Conservation (phyloP, 1,139 yeast genomes). For the Diutina siamensis region DNA sequence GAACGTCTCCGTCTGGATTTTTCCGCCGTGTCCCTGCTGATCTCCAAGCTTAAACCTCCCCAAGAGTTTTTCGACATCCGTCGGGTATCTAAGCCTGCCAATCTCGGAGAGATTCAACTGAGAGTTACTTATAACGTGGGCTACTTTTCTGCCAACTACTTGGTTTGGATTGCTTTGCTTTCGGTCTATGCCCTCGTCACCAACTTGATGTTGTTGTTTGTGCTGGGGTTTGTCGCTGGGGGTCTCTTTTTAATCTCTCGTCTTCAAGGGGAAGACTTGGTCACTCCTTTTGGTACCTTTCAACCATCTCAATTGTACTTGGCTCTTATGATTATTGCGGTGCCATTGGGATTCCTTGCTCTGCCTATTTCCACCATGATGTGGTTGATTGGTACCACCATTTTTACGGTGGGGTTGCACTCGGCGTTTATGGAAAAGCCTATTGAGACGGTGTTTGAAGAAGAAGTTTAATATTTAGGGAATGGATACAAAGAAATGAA, state of each 20-base stretch:
- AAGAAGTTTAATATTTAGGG: conserved; percentile 49
- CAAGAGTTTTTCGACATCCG: conserved; percentile 90
- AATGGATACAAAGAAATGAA: too few species aligned
- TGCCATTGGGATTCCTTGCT: conserved; percentile 88
- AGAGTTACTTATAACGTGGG: conserved; percentile 79
- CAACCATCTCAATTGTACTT: conserved; percentile 84
- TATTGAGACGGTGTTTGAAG: conserved; percentile 93
- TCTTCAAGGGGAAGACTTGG: conserved; percentile 73
- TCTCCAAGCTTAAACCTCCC: conserved; percentile 73
- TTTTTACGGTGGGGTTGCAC: conserved; percentile 78
- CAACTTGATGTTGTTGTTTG: conserved; percentile 74
- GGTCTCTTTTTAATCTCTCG: conserved; percentile 73
- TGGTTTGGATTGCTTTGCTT: conserved; percentile 1
- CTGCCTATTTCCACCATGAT: conserved; percentile 87
- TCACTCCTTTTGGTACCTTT: conserved; percentile 53
- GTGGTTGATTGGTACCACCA: conserved; percentile 96
- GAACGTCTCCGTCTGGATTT: conserved; percentile 37
- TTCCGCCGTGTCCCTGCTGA: conserved; percentile 37
- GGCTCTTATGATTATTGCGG: conserved; percentile 61
- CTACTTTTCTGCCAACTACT: conserved; percentile 78
- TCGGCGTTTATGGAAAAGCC: conserved; percentile 96
- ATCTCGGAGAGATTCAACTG: conserved; percentile 81
- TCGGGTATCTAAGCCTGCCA: conserved; percentile 80
- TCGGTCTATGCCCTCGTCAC: conserved; percentile 51
- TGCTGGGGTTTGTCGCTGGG: conserved; percentile 50